Base-by-base conservation (phyloP, 345 rosid genomes). In the Ceriops tagal region DNA sequence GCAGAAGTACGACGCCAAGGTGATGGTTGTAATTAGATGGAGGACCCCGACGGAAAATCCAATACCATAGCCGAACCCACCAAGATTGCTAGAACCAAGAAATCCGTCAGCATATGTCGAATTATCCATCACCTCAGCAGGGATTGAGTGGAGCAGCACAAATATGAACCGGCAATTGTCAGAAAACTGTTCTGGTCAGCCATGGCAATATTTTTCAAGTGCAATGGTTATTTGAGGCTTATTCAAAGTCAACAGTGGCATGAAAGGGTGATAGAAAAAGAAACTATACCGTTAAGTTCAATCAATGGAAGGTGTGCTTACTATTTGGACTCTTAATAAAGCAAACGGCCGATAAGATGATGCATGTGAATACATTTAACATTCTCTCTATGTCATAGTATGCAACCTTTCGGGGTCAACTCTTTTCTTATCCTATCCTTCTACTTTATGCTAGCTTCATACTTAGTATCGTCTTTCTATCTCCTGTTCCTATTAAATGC, bases 1-100 rank as follows among this genome's bases (percentile, higher is more conserved):
- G 77, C 86, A 83, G 72, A 75, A 80, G 69, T 83, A 78, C 51
- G 84, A 80, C 10, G 84, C 79, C 43, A 80, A 67, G 13, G 79
- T 71, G 62, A 83, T 75, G 64, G 80, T 73, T 57, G 80, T 75
- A 67, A 80, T 78, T 57, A 80, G 82, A 8, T 78, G 37, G 46
- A 83, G 79, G 63, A 83, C 63, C 20, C 84, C 86, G 51, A 80
- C 61, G 10, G 84, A 83, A 43, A 80, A 69, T 8, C 82, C 84
- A 46, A 80, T 73, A 53, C 82, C 82, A n/a, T 83, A 83, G 3
- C 84, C 79, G 55, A 83, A 79, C 22, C 77, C 82, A 5, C 84
- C 78, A n/a, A 80, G 70, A 76, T 68, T 61, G 35, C 58, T 20
- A 11, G 73, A 61, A 43, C 74, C 74, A 21, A 67, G 56, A 68